Conservation (phyloP, 306 rosid species). For the Abrus pulchellus region DNA sequence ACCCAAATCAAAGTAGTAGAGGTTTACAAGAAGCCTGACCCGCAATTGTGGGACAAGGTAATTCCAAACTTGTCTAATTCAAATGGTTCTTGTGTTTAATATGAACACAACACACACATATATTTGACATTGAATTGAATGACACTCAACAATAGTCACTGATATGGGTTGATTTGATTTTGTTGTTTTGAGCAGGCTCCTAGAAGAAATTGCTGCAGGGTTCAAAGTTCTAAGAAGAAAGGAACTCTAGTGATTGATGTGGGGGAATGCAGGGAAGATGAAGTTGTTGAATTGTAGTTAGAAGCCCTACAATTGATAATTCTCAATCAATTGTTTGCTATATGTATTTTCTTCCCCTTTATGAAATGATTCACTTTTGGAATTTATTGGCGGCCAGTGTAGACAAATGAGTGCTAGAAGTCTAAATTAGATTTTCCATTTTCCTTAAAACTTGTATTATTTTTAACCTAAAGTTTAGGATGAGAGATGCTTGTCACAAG, state of each 20-base stretch:
- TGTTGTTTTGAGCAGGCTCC: constrained; percentile 62
- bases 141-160: neutral
- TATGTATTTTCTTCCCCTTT: neutral
- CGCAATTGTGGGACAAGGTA: constrained; percentile 77
- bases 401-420: constrained; percentile 33
- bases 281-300: constrained; percentile 58
- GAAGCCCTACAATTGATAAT: constrained; percentile 11
- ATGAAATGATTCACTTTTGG: neutral
- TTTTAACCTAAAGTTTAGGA: neutral
- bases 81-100: too few relatives aligned
- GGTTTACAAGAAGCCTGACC: constrained; percentile 65
- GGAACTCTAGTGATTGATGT: constrained; percentile 62
- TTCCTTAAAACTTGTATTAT: neutral
- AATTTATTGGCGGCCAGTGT: constrained; percentile 10
- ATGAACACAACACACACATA: too few relatives aligned
- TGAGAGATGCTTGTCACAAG: neutral
- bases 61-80: neutral
- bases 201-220: constrained; percentile 79
- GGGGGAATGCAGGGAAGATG: constrained; percentile 66
- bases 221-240: constrained; percentile 51
- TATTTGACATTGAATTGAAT: neutral
- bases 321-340: constrained; percentile 23
- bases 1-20: constrained; percentile 50
- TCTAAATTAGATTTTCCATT: neutral
- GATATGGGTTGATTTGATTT: constrained; percentile 27